These are phyloP conservation scores for Sporothrix globosa DNA, from an alignment of 2,329 filamentous ascomycete genomes.

Conservation along the genomic window DNA sequence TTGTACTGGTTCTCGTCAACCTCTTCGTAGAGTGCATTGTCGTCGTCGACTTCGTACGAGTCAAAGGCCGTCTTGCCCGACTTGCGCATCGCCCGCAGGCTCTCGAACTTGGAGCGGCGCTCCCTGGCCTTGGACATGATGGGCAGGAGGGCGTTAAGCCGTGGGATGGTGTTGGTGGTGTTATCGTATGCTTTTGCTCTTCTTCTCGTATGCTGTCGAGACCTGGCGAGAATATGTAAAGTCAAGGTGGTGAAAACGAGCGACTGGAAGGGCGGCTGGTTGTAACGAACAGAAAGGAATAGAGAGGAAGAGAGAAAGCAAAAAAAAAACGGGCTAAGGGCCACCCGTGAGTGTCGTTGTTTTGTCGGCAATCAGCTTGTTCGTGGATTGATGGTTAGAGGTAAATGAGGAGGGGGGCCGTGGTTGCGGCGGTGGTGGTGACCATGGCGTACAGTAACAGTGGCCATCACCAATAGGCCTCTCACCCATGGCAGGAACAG, in stretches of 20 bases:
- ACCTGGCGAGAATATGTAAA: background rate
- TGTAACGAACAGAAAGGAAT: background rate
- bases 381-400: background rate
- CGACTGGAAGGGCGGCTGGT: background rate
- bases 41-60: constrained; percentile 82
- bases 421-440: background rate
- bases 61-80: constrained; percentile 90
- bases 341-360: background rate
- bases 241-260: constrained; percentile 10
- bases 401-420: background rate
- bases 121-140: constrained; percentile 47
- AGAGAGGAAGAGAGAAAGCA: background rate
- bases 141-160: background rate
- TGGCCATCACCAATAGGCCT: background rate
- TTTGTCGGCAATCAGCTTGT: constrained; percentile 20
- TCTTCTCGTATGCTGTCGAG: background rate
- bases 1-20: constrained; percentile 98
- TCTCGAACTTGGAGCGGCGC: constrained; percentile 63
- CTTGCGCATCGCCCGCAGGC: constrained; percentile 80
- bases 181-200: background rate
- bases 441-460: constrained; percentile 3
- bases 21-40: constrained; percentile 86
- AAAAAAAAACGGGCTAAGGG: constrained; percentile 8
- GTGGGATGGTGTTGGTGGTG: background rate
- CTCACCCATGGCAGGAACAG: background rate